Evolutionary conservation across 1,284 basidiomycete genomes (phyloP).

Genomic region (Pseudozyma thailandica): DNA sequence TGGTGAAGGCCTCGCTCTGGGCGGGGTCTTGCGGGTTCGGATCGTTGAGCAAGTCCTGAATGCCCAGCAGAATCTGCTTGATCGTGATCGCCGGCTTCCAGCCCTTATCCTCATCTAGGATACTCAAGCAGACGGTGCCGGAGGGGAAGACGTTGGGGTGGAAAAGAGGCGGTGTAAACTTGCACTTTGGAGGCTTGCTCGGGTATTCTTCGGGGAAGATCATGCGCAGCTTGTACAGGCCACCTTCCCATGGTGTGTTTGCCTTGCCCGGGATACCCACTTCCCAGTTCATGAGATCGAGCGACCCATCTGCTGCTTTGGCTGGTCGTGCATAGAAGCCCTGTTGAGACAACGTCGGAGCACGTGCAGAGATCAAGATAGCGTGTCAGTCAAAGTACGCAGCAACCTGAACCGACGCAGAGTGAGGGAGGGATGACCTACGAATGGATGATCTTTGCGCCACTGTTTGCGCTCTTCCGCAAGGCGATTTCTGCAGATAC

Average conservation of each 20-base stretch:
- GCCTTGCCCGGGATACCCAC: conserved; percentile 75
- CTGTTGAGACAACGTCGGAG: conserved; percentile 70
- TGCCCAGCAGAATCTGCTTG: conserved; percentile 96
- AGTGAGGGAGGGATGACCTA: conserved; percentile 71
- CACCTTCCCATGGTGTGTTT: conserved; percentile 90
- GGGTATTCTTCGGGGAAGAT: conserved; percentile 75
- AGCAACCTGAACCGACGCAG: not conserved
- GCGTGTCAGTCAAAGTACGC: not conserved
- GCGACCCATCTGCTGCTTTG: conserved; percentile 88
- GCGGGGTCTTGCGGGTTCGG: conserved; percentile 95
- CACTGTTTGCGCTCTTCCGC: conserved; percentile 98
- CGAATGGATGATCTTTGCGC: conserved; percentile 98
- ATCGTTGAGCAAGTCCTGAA: conserved; percentile 92
- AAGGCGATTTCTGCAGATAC: conserved; percentile 71
- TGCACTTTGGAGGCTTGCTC: conserved; percentile 96
- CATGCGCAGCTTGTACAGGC: conserved; percentile 92
- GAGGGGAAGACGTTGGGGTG: conserved; percentile 99
- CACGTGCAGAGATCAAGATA: not conserved
- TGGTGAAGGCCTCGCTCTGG: conserved; percentile 94
- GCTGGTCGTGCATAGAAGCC: conserved; percentile 94
- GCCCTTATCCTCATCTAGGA: conserved; percentile 97
- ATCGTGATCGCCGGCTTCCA: conserved; percentile 99
- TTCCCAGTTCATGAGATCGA: conserved; percentile 98
- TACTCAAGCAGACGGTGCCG: conserved; percentile 96
- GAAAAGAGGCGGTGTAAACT: conserved; percentile 94